Base-by-base conservation (phyloP, 345 rosid species). In the Kernera saxatilis region DNA sequence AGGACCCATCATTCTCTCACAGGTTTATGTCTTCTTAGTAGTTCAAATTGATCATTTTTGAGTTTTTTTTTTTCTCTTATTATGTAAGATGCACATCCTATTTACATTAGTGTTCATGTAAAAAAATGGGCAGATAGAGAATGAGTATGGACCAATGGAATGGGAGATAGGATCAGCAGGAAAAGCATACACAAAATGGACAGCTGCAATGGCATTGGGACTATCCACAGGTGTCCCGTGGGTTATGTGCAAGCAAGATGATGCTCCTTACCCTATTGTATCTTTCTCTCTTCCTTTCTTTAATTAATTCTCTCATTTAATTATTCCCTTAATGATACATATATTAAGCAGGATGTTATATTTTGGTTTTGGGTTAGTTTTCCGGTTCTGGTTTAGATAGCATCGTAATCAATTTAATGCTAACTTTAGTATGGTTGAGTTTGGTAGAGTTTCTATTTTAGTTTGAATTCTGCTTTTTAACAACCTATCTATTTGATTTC, bases 1-100 rank as follows among this genome's bases (percentile, higher is more conserved):
- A 70, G 96, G 93, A 19, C 93, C 96, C 14, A 90, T 90, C 60
- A 90, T 87, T 55, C 84, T 90, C 10, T 87, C 96, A 63, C 96
- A 90, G 86, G 96, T 89, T 72, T 52, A 30, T 32, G 36, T 49
- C 23, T 59, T 37, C 57, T 18, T 39, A 21, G n/a, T 45, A 14
- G 39, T 23, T 32, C 18, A 18, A 55, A 55, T 5, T 26, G 67
- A 17, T 17, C n/a, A n/a, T n/a, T n/a, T n/a, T n/a, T n/a, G n/a
- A n/a, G n/a, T n/a, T n/a, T 12, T 3, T 29, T n/a, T 48, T 1
- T 9, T n/a, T 8, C 7, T 5, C 33, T 53, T 29, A 8, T 53
- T n/a, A n/a, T 27, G 29, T 32, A n/a, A 27, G 60, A 55, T 18
- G 4, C 41, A 54, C n/a, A 32, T 55, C 25, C 18, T 1, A 5